These are phyloP conservation scores for Keithomyces neogunnii DNA, from an alignment of 2,329 filamentous ascomycete species.

Conservation along the genomic window DNA sequence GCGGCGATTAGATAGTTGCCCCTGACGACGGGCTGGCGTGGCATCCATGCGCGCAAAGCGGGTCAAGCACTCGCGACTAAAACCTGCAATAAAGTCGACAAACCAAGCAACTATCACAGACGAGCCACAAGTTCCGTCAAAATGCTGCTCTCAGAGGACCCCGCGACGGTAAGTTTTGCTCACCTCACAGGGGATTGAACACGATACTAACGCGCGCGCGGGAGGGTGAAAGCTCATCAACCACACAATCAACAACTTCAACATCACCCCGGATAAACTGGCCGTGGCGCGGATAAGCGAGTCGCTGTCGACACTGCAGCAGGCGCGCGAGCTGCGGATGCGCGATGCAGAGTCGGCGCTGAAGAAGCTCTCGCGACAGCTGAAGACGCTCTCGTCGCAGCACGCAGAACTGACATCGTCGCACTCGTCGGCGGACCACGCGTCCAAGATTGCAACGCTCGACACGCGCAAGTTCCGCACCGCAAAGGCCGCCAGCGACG, in stretches of 20 bases:
- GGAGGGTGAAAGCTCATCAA: constrained; percentile 39
- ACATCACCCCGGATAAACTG: constrained; percentile 79
- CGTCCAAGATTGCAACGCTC: constrained; percentile 73
- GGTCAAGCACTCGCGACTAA: neutral
- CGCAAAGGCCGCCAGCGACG: constrained; percentile 81
- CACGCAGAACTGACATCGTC: constrained; percentile 66
- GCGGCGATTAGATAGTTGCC: constrained; percentile 9
- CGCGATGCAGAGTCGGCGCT: constrained; percentile 59
- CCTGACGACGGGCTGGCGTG: constrained; percentile 4
- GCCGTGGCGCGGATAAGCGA: constrained; percentile 77
- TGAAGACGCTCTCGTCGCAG: constrained; percentile 66
- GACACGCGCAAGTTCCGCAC: constrained; percentile 92
- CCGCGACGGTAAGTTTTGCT: constrained; percentile 57
- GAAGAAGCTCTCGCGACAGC: constrained; percentile 65
- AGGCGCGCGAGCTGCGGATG: constrained; percentile 72
- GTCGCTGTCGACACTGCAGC: constrained; percentile 73
- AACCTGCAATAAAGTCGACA: neutral
- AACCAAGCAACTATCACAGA: too few species aligned
- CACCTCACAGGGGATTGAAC: neutral
- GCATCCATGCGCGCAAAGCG: neutral
- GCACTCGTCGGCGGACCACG: constrained; percentile 73
- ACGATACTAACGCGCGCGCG: neutral
- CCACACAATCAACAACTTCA: constrained; percentile 91
- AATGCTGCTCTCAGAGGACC: constrained; percentile 94
- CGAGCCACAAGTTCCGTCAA: constrained; percentile 25